Evolutionary conservation across 495 filamentous ascomycete species (phyloP), one percentile per base, ranked within the genome.

Genomic region (Penicillium macrosclerotiorum): DNA sequence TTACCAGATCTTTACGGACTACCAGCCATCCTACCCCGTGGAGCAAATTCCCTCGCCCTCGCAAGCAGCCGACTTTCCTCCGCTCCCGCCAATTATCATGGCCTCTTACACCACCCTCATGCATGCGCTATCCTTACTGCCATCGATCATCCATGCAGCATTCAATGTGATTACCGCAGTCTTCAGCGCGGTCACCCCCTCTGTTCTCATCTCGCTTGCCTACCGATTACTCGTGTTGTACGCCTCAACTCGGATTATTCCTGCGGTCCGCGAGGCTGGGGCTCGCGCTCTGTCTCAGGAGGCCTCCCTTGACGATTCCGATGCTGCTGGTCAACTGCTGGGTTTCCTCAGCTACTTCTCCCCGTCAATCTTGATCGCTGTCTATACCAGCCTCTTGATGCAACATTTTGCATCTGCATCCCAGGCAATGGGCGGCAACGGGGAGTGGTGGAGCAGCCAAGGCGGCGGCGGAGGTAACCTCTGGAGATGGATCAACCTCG

Each of bases 1-100:
- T 61, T 98, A 98, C 65, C 93, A 98, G 65, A 96, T 96, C 59
- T 98, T 98, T 69, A 98, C 93, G 32, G 93, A 98, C 62, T 98
- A 96, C 67, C 79, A 89, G 53, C 90, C 90, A 7, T 89, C 86
- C 3, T 61, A 79, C 11, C 76, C 77, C 1, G 65, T 78, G 23
- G 78, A 80, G 14, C 75, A 78, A 7, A 72, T 77, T 8, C 70
- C 74, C 19, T 68, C 71, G 13, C 75, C 80, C 27, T 50, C 74
- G 4, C 73, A 83, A 45, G 68, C 69, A 8, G 85, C 89, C 42
- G 91, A 95, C 23, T 93, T 98, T 42, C 93, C 93, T 3, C 93
- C 93, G 4, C 78, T 98, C 5, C 93, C 93, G 2, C 93, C 93
- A 0, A 90, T 96, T 37, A 87, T 98, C 62, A 96, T 98, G 93